Evolutionary conservation across 2,329 filamentous ascomycete species (phyloP).

Genomic region (Sporothrix protearum): DNA sequence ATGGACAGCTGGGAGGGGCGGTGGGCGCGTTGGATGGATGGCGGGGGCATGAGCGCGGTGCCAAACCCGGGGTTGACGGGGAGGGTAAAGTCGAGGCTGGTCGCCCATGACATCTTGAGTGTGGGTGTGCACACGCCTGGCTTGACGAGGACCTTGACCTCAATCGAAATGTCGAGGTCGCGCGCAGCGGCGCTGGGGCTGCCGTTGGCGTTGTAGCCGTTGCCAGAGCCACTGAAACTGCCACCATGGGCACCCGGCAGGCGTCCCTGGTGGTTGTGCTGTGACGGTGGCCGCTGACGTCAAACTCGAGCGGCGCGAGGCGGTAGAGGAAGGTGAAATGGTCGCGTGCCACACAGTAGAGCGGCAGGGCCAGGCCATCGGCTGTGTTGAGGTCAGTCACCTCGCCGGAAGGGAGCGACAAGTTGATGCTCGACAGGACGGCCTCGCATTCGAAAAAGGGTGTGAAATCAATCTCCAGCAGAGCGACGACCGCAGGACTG

Average conservation of each 20-base stretch:
- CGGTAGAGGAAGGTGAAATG: conserved; percentile 73
- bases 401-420: conserved; percentile 56
- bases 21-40: conserved; percentile 57
- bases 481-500: conserved; percentile 61
- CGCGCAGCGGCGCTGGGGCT: conserved; percentile 34
- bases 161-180: conserved; percentile 58
- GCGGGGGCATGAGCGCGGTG: conserved; percentile 46
- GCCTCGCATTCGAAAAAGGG: conserved; percentile 65
- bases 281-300: conserved; percentile 39
- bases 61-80: conserved; percentile 63
- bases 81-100: conserved; percentile 64
- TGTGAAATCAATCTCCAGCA: conserved; percentile 71
- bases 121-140: conserved; percentile 57
- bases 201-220: not conserved
- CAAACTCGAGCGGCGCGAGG: conserved; percentile 52
- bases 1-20: conserved; percentile 64
- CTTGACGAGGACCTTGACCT: conserved; percentile 54
- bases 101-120: conserved; percentile 65
- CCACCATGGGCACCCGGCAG: not conserved
- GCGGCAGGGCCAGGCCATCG: conserved; percentile 50
- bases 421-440: conserved; percentile 55
- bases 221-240: not conserved
- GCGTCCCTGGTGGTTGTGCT: conserved; percentile 1
- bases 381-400: conserved; percentile 54
- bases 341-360: conserved; percentile 66